Conservation (phyloP, 106 monocot genomes). For the Ottelia alismoides region DNA sequence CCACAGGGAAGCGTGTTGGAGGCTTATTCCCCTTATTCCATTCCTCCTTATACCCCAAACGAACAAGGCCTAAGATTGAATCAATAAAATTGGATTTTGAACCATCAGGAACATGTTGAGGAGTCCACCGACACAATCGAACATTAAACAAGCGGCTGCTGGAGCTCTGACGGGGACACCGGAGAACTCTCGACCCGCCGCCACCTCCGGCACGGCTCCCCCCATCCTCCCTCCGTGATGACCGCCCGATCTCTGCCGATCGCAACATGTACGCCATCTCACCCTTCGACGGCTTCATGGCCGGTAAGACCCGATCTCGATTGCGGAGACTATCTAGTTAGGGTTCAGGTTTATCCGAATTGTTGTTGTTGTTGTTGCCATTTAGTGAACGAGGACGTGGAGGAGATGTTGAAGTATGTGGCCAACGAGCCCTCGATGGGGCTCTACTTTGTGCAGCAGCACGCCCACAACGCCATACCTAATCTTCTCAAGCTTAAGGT, state of each 20-base stretch:
- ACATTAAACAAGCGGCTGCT: too few relatives aligned
- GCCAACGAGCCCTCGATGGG: slow-evolving; percentile 93
- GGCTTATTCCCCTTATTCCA: too few relatives aligned
- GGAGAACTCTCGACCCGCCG: too few relatives aligned
- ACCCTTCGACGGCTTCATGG: slow-evolving; percentile 8
- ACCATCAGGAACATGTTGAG: too few relatives aligned
- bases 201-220: neutral
- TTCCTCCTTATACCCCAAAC: too few relatives aligned
- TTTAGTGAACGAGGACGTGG: slow-evolving; percentile 81
- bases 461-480: slow-evolving; percentile 62
- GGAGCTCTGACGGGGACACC: too few relatives aligned
- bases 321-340: neutral
- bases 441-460: slow-evolving; percentile 81
- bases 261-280: slow-evolving; percentile 4
- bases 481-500: slow-evolving; percentile 51
- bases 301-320: too few relatives aligned
- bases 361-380: too few relatives aligned
- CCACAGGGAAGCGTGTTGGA: too few relatives aligned
- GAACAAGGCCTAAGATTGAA: too few relatives aligned
- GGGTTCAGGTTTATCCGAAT: neutral
- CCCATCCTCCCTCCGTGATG: slow-evolving; percentile 1
- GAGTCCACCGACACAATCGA: too few relatives aligned
- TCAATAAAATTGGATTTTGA: too few relatives aligned
- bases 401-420: slow-evolving; percentile 81
- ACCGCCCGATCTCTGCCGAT: neutral